phyloP scores from a whole-genome alignment of 768 basidiomycete species.

The Cystobasidium ongulense region DNA sequence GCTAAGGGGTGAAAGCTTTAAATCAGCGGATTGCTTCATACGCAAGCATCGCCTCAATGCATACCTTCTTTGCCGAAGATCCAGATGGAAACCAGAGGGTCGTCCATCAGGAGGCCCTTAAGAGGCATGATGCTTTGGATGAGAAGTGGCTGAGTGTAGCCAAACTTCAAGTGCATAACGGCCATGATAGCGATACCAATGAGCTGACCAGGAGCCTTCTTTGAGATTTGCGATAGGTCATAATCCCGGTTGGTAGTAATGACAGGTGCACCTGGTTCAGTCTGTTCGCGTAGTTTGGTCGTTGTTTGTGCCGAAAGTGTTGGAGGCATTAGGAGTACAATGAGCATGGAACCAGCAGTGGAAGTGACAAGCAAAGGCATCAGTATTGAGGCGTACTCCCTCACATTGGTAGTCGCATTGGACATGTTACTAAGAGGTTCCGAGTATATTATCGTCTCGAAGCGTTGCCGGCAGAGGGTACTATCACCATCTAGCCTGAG shows the following conservation, averaged over 20 bases:
- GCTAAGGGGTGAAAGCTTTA: constrained; percentile 47
- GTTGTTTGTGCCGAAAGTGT: too few relatives aligned
- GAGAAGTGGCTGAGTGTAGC: constrained; percentile 93
- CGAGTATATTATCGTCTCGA: too few relatives aligned
- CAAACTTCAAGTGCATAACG: constrained; percentile 68
- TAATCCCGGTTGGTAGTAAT: constrained; percentile 93
- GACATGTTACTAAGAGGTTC: too few relatives aligned
- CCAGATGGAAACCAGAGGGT: constrained; percentile 44
- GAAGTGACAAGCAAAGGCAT: too few relatives aligned
- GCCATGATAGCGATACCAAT: constrained; percentile 45
- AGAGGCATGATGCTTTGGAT: constrained; percentile 92
- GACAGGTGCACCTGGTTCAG: constrained; percentile 63
- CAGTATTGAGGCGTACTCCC: too few relatives aligned
- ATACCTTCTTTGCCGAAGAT: constrained; percentile 56
- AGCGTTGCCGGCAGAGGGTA: too few relatives aligned
- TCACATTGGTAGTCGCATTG: too few relatives aligned
- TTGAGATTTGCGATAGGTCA: constrained; percentile 77
- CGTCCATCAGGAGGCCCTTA: constrained; percentile 54
- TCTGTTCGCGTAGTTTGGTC: not conserved
- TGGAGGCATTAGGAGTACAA: too few relatives aligned
- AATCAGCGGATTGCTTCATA: too few relatives aligned
- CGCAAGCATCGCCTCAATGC: not conserved
- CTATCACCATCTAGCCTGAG: not conserved
- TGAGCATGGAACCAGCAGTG: too few relatives aligned
- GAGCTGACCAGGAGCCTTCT: constrained; percentile 50